A percentile compares a stretch with the other conserved stretches of the same genome.
phyloP scores from a whole-genome alignment of 306 rosid genomes.

The Trifolium pratense region DNA sequence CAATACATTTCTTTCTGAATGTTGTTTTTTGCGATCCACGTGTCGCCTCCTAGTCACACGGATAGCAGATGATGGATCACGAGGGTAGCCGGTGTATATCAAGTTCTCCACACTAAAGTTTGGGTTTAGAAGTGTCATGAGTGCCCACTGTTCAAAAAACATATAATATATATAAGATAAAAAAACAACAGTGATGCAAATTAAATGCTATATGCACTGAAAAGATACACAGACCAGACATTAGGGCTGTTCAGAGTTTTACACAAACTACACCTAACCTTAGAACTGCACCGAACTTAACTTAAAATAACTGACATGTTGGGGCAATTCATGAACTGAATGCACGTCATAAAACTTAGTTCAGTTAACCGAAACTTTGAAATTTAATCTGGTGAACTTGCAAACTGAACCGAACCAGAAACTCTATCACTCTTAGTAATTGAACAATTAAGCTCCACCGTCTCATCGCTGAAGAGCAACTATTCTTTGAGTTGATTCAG shows the following conservation, averaged over 20 bases:
- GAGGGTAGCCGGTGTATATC: slow-evolving; percentile 80
- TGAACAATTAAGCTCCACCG: no score
- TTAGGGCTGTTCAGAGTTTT: background rate
- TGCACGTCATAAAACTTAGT: background rate
- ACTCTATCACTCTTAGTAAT: no score
- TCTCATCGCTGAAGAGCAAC: no score
- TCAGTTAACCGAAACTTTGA: background rate
- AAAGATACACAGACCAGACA: slow-evolving; percentile 7
- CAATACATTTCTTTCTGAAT: slow-evolving; percentile 74
- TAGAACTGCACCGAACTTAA: background rate
- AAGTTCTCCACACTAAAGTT: slow-evolving; percentile 76
- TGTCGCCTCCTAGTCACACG: slow-evolving; percentile 83
- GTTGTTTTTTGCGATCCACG: slow-evolving; percentile 86
- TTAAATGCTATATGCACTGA: background rate
- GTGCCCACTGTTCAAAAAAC: slow-evolving; percentile 74
- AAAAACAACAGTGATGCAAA: background rate
- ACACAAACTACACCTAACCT: no score
- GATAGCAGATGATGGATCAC: slow-evolving; percentile 76
- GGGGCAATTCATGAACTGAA: background rate
- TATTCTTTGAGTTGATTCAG: no score
- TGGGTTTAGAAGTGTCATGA: slow-evolving; percentile 85
- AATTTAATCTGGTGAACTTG: no score
- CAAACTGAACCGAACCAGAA: no score
- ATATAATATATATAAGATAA: slow-evolving; percentile 32
- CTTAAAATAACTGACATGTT: background rate